These are phyloP conservation scores for Daldinia vernicosa DNA, from an alignment of 495 filamentous ascomycete genomes.

Conservation along the genomic window DNA sequence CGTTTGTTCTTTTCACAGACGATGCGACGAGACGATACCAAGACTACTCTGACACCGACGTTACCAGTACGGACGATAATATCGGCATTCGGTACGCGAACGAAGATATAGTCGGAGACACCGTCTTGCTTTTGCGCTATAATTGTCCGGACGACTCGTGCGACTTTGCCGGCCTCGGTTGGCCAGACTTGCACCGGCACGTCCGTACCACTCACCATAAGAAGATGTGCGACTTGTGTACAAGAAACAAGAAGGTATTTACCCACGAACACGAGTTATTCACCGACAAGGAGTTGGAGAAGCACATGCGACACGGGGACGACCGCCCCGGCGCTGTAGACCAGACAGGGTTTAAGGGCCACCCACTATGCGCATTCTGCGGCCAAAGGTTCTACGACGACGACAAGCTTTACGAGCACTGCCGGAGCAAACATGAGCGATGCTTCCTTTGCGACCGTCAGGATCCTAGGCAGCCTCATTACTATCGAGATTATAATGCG, in stretches of 20 bases:
- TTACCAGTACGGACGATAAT: conserved; percentile 77
- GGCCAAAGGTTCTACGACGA: conserved; percentile 91
- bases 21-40: conserved; percentile 80
- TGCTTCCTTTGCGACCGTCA: conserved; percentile 92
- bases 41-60: conserved; percentile 77
- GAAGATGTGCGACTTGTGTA: conserved; percentile 95
- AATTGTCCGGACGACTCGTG: conserved; percentile 90
- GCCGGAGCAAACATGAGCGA: conserved; percentile 88
- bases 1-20: conserved; percentile 91
- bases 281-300: conserved; percentile 77
- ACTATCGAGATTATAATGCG: conserved; percentile 86
- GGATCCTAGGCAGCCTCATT: conserved; percentile 75
- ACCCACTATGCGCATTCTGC: conserved; percentile 95
- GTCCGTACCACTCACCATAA: conserved; percentile 82
- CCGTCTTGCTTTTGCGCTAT: conserved; percentile 84
- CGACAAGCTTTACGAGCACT: conserved; percentile 94
- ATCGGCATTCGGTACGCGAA: conserved; percentile 91
- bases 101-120: conserved; percentile 87
- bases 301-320: conserved; percentile 90
- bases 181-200: conserved; percentile 94
- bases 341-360: conserved; percentile 95
- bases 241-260: conserved; percentile 95
- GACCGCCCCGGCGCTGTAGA: conserved; percentile 88
- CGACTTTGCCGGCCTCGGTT: conserved; percentile 88
- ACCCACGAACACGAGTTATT: conserved; percentile 98